Base-by-base conservation (phyloP, 1,139 yeast genomes). In the Geotrichum europaeum region DNA sequence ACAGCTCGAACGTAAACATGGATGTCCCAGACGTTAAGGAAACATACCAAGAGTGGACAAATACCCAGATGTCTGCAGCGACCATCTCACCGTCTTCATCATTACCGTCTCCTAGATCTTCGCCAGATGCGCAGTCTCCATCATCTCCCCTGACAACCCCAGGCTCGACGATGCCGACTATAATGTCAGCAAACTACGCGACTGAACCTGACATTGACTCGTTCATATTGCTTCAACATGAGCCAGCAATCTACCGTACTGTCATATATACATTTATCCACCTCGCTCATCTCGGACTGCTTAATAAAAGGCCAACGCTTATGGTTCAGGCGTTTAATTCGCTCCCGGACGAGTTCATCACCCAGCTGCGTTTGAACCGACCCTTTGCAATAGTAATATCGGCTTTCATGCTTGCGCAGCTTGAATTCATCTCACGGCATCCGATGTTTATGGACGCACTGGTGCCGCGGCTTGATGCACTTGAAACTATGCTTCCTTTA, bases 351-450 rank as follows among this genome's bases (percentile, higher is more conserved):
- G 61, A 59, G n/a, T 59, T 40, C 24, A 20, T 59, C 6, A 18
- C 13, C 20, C 25, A 50, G n/a, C 34, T 59, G 43, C 30, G 58
- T 22, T 28, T 18, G 12, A 18, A 43, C 12, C 49, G 58, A 15
- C 61, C 61, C n/a, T 55, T 51, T 56, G 58, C 61, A 10, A 7
- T 51, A 2, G 45, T 59, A 1, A 22, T 59, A 40, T 58, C 58
- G 12, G 58, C 56, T 7, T 56, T 50, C 30, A 40, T 50, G 34
- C n/a, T 59, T 18, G 56, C 58, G 9, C 61, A 55, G 50, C 15
- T 32, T n/a, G 53, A 51, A 36, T 59, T 59, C 32, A 20, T 59
- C 47, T 49, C 45, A 12, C 28, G 53, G 7, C 53, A 49, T 51
- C 61, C 61, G 4, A 36, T 50, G 28, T 59, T 25, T 12, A 18